Base-by-base conservation (phyloP, 192 early-diverging fungal species). In the Coemansia sp. region DNA sequence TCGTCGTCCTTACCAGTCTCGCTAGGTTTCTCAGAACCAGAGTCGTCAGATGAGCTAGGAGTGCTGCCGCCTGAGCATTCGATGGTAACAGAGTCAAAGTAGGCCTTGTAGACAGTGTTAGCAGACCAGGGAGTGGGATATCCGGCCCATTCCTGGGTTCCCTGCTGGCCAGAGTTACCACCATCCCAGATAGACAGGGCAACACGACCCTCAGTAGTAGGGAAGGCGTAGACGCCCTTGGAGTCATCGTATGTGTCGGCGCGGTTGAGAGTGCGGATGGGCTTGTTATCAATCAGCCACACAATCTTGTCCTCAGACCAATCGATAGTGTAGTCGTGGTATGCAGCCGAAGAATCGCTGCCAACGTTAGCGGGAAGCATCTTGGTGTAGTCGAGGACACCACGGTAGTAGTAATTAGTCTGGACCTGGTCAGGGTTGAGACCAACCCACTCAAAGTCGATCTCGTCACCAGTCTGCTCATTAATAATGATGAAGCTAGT, bases 381-480 rank as follows among this genome's bases (percentile, higher is more conserved):
- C 67, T 83, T 74, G 5, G 64, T 79, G 64, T 86, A 88, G 58
- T 87, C 83, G 21, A 87, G 67, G 51, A 75, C 44, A 12, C 72
- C 65, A 49, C 80, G 65, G 62, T 72, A 86, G 69, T 88, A 88
- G 65, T 73, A 90, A 74, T 90, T 90, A 34, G 86, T 85, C 75
- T 90, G 86, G 27, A 84, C 86, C 65, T 82, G 54, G 8, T 49
- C 59, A 26, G 79, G 75, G 14, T 73, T 22, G 52, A 71, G 66
- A n/a, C 88, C 88, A 47, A 90, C 84, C 79, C 81, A 88, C 69
- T 88, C 86, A 67, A 83, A 86, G 69, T 90, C 88, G 27, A 90
- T 83, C 62, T 90, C 88, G 60, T 90, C 87, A 38, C 84, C 84
- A 24, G 56, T 82, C 64, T 70, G 59, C 50, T 77, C 75, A 63